These are phyloP conservation scores for Trichoderma atroviride DNA, from an alignment of 2,329 filamentous ascomycete genomes.

Conservation along the genomic window DNA sequence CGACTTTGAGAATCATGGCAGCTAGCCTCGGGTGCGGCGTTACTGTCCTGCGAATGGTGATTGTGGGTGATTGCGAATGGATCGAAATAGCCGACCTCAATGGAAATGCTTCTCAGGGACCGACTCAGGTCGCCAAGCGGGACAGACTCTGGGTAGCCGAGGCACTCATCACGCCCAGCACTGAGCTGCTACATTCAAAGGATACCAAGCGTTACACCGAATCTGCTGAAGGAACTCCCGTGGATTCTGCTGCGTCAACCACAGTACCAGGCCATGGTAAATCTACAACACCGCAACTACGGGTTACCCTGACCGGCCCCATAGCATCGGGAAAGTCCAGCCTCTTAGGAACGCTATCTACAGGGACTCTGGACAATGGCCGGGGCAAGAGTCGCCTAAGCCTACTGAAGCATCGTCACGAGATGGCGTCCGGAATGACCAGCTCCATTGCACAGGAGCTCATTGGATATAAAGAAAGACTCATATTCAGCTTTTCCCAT, in stretches of 20 bases:
- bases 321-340: conserved; percentile 93
- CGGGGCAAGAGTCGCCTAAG: conserved; percentile 86
- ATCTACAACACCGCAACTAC: conserved; percentile 71
- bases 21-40: conserved; percentile 86
- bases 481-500: conserved; percentile 80
- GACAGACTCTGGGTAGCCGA: conserved; percentile 84
- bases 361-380: conserved; percentile 87
- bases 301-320: conserved; percentile 84
- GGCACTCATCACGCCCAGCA: conserved; percentile 78
- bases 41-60: conserved; percentile 77
- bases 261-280: conserved; percentile 45
- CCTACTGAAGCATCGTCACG: conserved; percentile 88
- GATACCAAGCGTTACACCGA: background rate
- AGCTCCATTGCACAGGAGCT: conserved; percentile 94
- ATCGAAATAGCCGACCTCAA: conserved; percentile 47
- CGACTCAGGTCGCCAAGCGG: conserved; percentile 33
- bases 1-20: conserved; percentile 86
- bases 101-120: conserved; percentile 33
- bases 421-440: conserved; percentile 87
- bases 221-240: background rate
- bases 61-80: conserved; percentile 85
- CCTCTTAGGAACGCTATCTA: conserved; percentile 83
- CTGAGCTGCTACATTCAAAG: conserved; percentile 44
- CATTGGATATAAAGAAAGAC: conserved; percentile 71
- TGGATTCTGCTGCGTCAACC: conserved; percentile 25